Evolutionary conservation across 371 early-diverging fungal genomes (phyloP), one percentile per base, ranked within the genome.

Genomic region (Coemansia sp.): DNA sequence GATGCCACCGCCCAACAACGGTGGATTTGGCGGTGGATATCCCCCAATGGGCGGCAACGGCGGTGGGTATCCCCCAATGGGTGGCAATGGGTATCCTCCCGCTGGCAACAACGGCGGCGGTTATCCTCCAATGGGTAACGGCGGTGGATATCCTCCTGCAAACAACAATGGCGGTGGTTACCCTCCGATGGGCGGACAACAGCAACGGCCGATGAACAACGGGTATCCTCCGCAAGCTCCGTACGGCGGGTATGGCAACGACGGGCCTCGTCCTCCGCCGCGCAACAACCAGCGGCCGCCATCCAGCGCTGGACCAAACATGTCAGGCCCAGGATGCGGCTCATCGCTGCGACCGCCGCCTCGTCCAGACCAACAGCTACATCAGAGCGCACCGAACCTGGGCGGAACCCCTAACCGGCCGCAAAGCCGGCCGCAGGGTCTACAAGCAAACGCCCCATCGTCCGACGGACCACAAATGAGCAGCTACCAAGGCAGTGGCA

Each of bases 211-310:
- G 23, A 18, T 9, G 54, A 53, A 26, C 26, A 28, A n/a, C 25
- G 54, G 54, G 5, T 53, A 53, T 25, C 54, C 54, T 11, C 54
- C 54, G n/a, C 52, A 51, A 20, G 7, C 52, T 8, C 12, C 14
- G 23, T 25, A 25, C 54, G 54, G 54, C 20, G 50, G 50, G 8
- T 20, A 6, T 50, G 50, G 50, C 40, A 14, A 16, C 30, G 18
- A 21, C 9, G 40, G 40, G 26, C 60, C 51, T 50, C 62, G 21
- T 14, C 62, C 39, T 20, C 62, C 52, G 30, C 62, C 51, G 20
- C 61, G 62, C 51, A 62, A 51, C 28, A 51, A 30, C 39, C 64
- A 54, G 62, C 62, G 52, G 48, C 64, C 64, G 6, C 64, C 64
- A 5, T 21, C 42, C 26, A 64, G 64, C 33, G 64, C 64, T 2